Base-by-base conservation (phyloP, 1,284 basidiomycete species). In the Ustilago shanxiensis region DNA sequence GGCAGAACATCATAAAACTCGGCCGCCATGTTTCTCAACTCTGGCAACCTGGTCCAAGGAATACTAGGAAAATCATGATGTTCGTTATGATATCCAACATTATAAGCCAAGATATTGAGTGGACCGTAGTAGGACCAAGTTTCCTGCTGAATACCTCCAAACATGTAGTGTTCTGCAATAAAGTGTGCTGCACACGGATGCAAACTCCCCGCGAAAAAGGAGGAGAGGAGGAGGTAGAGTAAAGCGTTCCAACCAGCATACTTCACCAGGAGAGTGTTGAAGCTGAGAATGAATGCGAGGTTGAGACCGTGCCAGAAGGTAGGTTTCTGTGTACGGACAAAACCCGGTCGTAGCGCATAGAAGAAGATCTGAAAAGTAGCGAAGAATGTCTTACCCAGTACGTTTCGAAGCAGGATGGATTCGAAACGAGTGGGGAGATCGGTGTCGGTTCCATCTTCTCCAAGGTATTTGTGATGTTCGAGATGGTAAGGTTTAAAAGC, bases 1-100 rank as follows among this genome's bases (percentile, higher is more conserved):
- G 95, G 95, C 28, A 98, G 88, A 7, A 88, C 90, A 80, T 95
- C 93, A 88, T 99, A 99, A 86, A 93, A 97, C 86, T 99, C 96
- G 7, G 92, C 92, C 1, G 95, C 95, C 59, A 98, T 89, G 5
- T 89, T 89, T 28, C 91, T 91, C 18, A 99, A 90, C 10, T 91
- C 89, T 0, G 95, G 94, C 0, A 99, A 90, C n/a, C 93, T 90
- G 10, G 95, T 98, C 96, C 96, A 99, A 0, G 97, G 90, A 1
- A 99, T 88, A 2, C 94, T 95, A 9, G 96, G 95, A 87, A 99
- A 99, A 87, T 99, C 96, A 88, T 99, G 96, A 87, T 99, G 96
- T 86, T 99, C 96, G 87, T 98, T 98, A 86, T 98, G 96, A 86
- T 98, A 98, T 50, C 96, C 96, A 65, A 98, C 95, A 80, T 99